A percentile compares a stretch with the other conserved stretches of the same genome.
phyloP scores from a whole-genome alignment of 129 eudicot species.

The Escallonia rubra region DNA sequence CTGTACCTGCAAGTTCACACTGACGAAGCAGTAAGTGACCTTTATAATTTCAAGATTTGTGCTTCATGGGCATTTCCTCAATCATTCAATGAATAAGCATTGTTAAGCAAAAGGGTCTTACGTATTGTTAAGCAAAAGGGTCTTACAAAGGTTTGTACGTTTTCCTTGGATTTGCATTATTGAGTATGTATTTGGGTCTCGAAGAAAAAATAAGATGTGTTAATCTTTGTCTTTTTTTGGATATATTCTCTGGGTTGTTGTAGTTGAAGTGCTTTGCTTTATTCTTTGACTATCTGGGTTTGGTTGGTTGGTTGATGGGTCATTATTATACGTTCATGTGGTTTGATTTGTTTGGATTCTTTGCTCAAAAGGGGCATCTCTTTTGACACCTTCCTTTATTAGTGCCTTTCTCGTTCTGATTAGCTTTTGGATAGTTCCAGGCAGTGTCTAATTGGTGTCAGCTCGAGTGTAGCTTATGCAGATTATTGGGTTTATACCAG shows the following conservation, averaged over 20 bases:
- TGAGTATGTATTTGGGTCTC: neutral
- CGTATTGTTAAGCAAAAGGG: neutral
- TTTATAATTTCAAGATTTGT: neutral
- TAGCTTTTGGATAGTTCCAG: slow-evolving; percentile 32
- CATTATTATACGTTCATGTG: slow-evolving; percentile 3
- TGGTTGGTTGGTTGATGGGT: slow-evolving; percentile 11
- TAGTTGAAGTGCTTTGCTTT: slow-evolving; percentile 13
- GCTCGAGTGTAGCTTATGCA: slow-evolving; percentile 70
- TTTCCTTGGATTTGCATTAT: neutral
- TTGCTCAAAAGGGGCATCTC: slow-evolving; percentile 23
- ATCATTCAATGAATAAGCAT: neutral
- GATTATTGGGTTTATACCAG: slow-evolving; percentile 47
- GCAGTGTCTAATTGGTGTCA: slow-evolving; percentile 30
- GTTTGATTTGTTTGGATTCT: slow-evolving; percentile 29
- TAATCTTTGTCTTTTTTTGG: neutral
- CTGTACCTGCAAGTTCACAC: slow-evolving; percentile 1
- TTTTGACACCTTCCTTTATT: slow-evolving; percentile 10
- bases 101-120: neutral
- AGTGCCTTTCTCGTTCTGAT: slow-evolving; percentile 26
- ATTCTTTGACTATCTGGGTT: slow-evolving; percentile 32
- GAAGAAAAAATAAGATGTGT: neutral
- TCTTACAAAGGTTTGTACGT: neutral
- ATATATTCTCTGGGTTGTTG: slow-evolving; percentile 6
- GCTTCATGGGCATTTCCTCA: slow-evolving; percentile 1
- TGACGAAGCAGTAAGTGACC: no score